Percentiles rank a stretch among this genome's conserved stretches.
Evolutionary conservation across 257 asterid genomes (phyloP).

Genomic region (Solanum tacnaense): DNA sequence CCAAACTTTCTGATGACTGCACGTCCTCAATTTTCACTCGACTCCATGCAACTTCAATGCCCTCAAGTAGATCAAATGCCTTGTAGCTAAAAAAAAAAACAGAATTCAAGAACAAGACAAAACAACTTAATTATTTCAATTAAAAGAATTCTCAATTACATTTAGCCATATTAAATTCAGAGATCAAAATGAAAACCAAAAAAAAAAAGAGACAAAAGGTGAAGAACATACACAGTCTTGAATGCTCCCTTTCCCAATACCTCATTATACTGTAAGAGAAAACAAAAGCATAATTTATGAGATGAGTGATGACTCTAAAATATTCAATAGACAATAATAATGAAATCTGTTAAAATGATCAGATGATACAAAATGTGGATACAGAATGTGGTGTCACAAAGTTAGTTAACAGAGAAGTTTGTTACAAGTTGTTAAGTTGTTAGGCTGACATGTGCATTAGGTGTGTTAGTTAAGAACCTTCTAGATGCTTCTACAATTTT

Average conservation of each 20-base stretch:
- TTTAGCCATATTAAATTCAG: neutral
- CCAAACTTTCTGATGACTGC: constrained; percentile 58
- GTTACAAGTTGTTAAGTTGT: too few relatives aligned
- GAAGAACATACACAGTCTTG: constrained; percentile 60
- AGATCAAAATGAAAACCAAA: neutral
- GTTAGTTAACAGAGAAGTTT: too few relatives aligned
- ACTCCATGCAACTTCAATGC: constrained; percentile 89
- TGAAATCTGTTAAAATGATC: too few relatives aligned
- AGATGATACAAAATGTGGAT: too few relatives aligned
- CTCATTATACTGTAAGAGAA: constrained; percentile 45
- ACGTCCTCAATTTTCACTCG: constrained; percentile 49
- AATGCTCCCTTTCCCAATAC: constrained; percentile 79
- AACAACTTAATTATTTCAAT: neutral
- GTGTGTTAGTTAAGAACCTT: too few relatives aligned
- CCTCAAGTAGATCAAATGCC: constrained; percentile 69
- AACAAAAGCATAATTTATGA: neutral
- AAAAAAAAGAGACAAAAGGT: neutral
- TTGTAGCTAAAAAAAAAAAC: constrained; percentile 32
- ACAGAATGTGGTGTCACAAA: too few relatives aligned
- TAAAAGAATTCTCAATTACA: neutral
- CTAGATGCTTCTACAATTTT: too few relatives aligned
- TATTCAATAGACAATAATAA: too few relatives aligned
- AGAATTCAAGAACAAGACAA: neutral
- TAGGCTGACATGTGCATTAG: too few relatives aligned
- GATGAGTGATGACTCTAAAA: too few relatives aligned